Evolutionary conservation across 1,284 basidiomycete species (phyloP).

Genomic region (Naganishia sp.): DNA sequence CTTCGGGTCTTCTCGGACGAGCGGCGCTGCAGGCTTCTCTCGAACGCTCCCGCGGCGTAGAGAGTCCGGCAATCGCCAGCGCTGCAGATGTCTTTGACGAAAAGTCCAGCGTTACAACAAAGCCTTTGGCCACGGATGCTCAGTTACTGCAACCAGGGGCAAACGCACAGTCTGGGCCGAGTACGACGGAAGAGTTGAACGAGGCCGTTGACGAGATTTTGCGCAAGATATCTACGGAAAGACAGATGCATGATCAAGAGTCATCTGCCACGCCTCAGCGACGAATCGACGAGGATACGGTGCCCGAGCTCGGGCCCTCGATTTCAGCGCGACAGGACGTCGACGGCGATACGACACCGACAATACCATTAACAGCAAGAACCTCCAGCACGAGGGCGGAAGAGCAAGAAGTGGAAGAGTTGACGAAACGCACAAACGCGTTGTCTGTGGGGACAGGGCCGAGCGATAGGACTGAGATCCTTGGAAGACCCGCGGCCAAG

Average conservation of each 20-base stretch:
- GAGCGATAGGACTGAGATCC: too few species aligned
- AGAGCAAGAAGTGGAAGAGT: constrained; percentile 25
- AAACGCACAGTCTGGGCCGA: constrained; percentile 1
- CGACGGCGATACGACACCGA: background rate
- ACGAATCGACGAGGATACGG: background rate
- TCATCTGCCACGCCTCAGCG: background rate
- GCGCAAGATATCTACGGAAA: constrained; percentile 24
- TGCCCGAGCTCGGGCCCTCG: background rate
- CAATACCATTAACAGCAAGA: background rate
- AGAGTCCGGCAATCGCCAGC: background rate
- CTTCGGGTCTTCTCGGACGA: constrained; percentile 17
- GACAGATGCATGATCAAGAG: constrained; percentile 9
- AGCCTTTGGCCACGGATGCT: background rate
- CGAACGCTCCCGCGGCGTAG: background rate
- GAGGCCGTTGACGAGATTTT: constrained; percentile 25
- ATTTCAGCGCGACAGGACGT: background rate
- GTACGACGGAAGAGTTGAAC: constrained; percentile 24
- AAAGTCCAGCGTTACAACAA: background rate
- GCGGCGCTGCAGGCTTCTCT: constrained; percentile 18
- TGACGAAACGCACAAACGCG: constrained; percentile 18
- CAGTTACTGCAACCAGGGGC: too few species aligned
- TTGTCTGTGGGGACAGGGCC: background rate
- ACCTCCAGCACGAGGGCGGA: constrained; percentile 2
- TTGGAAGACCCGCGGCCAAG: too few species aligned
- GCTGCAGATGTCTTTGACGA: constrained; percentile 11